Conservation (phyloP, 2,329 filamentous ascomycete species). For the Paramyrothecium roridum region DNA sequence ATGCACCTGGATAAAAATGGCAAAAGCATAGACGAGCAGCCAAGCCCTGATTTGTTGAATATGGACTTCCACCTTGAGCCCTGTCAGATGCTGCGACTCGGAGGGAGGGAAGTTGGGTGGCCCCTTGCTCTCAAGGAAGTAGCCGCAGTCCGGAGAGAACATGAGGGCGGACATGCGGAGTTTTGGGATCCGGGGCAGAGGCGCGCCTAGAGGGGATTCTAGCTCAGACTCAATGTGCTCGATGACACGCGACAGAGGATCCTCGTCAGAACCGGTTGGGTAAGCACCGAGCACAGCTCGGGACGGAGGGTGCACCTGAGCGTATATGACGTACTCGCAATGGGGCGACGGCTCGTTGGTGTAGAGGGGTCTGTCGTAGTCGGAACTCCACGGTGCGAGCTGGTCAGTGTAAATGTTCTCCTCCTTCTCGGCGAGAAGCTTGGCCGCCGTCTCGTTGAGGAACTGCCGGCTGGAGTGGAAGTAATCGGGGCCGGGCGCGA, state of each 20-base stretch:
- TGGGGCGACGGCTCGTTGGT: slow-evolving; percentile 60
- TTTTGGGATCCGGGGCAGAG: slow-evolving; percentile 49
- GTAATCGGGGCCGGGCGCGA: slow-evolving; percentile 59
- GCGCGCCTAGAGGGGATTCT: slow-evolving; percentile 57
- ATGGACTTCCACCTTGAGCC: slow-evolving; percentile 60
- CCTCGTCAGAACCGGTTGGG: slow-evolving; percentile 22
- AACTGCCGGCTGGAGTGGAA: slow-evolving; percentile 59
- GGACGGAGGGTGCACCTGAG: slow-evolving; percentile 67
- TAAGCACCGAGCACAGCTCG: slow-evolving; percentile 27
- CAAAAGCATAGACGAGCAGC: slow-evolving; percentile 51
- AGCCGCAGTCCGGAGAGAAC: slow-evolving; percentile 67
- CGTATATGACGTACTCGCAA: slow-evolving; percentile 86
- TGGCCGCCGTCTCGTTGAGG: slow-evolving; percentile 69
- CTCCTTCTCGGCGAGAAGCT: slow-evolving; percentile 64
- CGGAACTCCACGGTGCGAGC: slow-evolving; percentile 74
- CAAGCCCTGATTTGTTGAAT: slow-evolving; percentile 56
- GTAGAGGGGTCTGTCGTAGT: slow-evolving; percentile 59
- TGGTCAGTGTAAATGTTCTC: slow-evolving; percentile 50
- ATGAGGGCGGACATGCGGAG: slow-evolving; percentile 62
- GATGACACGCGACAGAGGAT: slow-evolving; percentile 37
- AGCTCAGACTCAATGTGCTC: slow-evolving; percentile 60
- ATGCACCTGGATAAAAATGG: slow-evolving; percentile 60
- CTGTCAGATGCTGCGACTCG: slow-evolving; percentile 54
- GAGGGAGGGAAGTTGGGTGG: slow-evolving; percentile 50
- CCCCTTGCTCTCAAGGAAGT: slow-evolving; percentile 63